Base-by-base conservation (phyloP, 2,329 filamentous ascomycete species). In the Orbilia blumenaviensis region DNA sequence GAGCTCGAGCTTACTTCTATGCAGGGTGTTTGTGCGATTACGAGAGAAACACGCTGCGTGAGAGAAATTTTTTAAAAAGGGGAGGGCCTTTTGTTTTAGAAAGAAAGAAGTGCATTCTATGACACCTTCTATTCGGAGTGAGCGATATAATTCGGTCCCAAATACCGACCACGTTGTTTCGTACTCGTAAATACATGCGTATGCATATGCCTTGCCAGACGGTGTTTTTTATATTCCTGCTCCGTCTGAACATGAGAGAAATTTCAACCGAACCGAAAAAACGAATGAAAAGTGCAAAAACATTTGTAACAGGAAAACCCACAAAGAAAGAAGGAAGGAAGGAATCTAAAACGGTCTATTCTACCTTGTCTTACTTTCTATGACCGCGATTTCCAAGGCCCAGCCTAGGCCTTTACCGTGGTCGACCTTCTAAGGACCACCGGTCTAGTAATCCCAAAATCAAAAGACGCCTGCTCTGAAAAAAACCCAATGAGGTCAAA, bases 391-490 rank as follows among this genome's bases (percentile, higher is more conserved):
- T 12, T 48, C 14, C 12, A 12, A 44, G 50, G 25, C 16, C 50
- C 44, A 25, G 29, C 25, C 25, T 18, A 25, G 29, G 32, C 29
- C 21, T 36, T 42, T 18, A 10, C 29, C 0, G 14, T 41, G 25
- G 42, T 38, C 41, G 18, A 42, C 34, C 29, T 52, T 44, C 34
- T 50, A 23, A 56, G 36, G n/a, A n/a, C 48, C 34, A 16, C 46
- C 46, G 12, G 42, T 32, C 60, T 38, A 54, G n/a, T n/a, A 67
- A 66, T 32, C 14, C 27, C 48, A 46, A 71, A 44, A 25, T 44
- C 68, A 48, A 41, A 58, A 3, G 36, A 74, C 68, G 68, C 68
- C 68, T 66, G 48, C 60, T 62, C 34, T 56, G n/a, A 38, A 60
- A 64, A 62, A 48, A 54, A 44, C 10, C 16, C 9, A 72, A 64